Evolutionary conservation across 148 eudicot genomes (phyloP).

Genomic region (Chenopodium formosanum): DNA sequence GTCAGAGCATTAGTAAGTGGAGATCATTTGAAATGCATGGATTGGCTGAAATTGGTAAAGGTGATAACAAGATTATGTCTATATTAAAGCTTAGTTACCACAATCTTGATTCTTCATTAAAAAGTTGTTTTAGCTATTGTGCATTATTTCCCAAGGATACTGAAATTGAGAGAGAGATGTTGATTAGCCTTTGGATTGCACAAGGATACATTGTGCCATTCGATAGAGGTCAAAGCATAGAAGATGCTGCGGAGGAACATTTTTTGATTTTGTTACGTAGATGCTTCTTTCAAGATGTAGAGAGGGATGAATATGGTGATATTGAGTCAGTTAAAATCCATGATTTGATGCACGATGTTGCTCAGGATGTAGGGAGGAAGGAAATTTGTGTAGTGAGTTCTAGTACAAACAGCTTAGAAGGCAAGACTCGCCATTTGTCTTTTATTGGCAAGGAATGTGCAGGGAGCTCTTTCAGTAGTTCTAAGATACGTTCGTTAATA

Average conservation of each 20-base stretch:
- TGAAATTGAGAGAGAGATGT: not conserved
- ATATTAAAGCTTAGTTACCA: conserved; percentile 26
- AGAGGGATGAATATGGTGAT: no score
- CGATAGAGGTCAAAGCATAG: conserved; percentile 10
- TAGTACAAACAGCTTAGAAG: not conserved
- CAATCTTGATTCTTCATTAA: conserved; percentile 16
- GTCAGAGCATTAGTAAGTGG: conserved; percentile 19
- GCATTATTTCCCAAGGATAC: conserved; percentile 23
- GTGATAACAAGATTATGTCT: conserved; percentile 11
- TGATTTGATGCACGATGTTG: conserved; percentile 2
- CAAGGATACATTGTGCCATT: not conserved
- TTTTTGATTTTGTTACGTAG: no score
- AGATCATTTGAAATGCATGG: not conserved
- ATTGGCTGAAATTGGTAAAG: not conserved
- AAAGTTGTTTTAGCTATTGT: conserved; percentile 22
- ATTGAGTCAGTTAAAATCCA: no score
- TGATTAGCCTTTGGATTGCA: conserved; percentile 32
- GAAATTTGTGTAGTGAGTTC: conserved; percentile 8
- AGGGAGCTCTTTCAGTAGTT: no score
- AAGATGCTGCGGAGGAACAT: no score
- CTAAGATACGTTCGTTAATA: no score
- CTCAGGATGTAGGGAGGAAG: conserved; percentile 3
- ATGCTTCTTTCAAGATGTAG: no score
- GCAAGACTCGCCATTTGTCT: no score
- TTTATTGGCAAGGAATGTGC: no score